Evolutionary conservation across 139 green algal species (phyloP), one percentile per base, ranked within the genome.

Genomic region (Zygnema circumcarinatum): DNA sequence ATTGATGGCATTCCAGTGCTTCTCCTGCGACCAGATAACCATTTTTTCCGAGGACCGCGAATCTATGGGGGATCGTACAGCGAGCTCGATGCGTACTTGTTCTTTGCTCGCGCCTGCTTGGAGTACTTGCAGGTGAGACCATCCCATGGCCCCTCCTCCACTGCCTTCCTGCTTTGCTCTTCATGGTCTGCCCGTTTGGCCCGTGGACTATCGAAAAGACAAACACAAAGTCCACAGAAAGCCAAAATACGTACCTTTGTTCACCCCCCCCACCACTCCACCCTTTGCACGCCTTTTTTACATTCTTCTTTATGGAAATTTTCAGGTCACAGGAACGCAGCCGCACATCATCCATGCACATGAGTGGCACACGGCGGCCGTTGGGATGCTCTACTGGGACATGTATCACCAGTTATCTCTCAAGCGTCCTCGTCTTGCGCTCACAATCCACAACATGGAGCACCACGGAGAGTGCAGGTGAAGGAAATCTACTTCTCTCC

Each of bases 21-120:
- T 38, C 36, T 90, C 25, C 79, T 90, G 42, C 54, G 76, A 56
- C 86, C 83, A 0, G 41, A 82, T 7, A 90, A 89, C 74, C 56
- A 92, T 53, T 90, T 92, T 69, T 92, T 92, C 74, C 78, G 82
- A 1, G 96, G 96, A 0, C 85, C 82, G 20, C 74, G 92, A 38
- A 98, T 98, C 90, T 98, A 98, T 56, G 96, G 95, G 47, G 96
- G 96, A 41, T 92, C 79, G 31, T 98, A 98, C 92, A 97, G 98
- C 83, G 96, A 98, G 92, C 81, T 94, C 31, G 96, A 99, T 87
- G 95, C 95, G 22, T 99, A 99, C 94, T 92, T 98, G 16, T 98
- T 97, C 93, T 97, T 98, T 84, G 96, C 91, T 90, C 93, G 96
- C 32, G 95, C 96, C 21, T 81, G 81, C 32, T 93, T 99, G 47